Base-by-base conservation (phyloP, 1,284 basidiomycete genomes). In the Phellopilus nigrolimitatus region DNA sequence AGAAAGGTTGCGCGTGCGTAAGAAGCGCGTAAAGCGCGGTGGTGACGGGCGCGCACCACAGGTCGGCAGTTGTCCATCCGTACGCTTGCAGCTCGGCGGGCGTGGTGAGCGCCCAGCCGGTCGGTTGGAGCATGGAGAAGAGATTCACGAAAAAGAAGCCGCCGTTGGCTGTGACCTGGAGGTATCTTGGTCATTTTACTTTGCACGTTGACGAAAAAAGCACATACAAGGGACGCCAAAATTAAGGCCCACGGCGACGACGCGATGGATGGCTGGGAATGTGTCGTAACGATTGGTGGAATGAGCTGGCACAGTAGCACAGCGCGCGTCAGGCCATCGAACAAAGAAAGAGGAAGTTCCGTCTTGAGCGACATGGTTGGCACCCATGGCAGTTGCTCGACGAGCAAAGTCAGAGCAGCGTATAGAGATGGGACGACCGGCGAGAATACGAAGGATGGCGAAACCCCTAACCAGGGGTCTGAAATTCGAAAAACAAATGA, bases 1-100 rank as follows among this genome's bases (percentile, higher is more conserved):
- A 89, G 66, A 86, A 86, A 0, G 85, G 84, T 64, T 88, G 85
- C 1, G 82, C 79, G 59, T 89, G 84, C 13, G 87, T 89, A 52
- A 88, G 73, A 56, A 85, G 75, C 47, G 86, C 82, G 60, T 82
- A 88, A 9, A 88, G 63, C 0, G 72, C 85, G 9, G 84, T 87
- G 59, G 79, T 68, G 58, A 79, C 68, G 33, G 80, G 86, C 28
- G 87, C 85, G 68, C 78, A 79, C 87, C 87, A 89, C 25, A 89
- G 64, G 61, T 89, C 86, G 0, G 75, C 73, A 21, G 79, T 79
- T 17, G 82, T 83, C 87, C 86, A 89, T 3, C 86, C 87, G 55
- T 84, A 85, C 0, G 82, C 74, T 45, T 73, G 72, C 8, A 89
- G 70, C 60, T 88, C 86, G 1, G 78, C 71, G 2, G 87, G 87